These are phyloP conservation scores for Pichia sp. DNA, from an alignment of 1,139 yeast genomes.

Conservation along the genomic window DNA sequence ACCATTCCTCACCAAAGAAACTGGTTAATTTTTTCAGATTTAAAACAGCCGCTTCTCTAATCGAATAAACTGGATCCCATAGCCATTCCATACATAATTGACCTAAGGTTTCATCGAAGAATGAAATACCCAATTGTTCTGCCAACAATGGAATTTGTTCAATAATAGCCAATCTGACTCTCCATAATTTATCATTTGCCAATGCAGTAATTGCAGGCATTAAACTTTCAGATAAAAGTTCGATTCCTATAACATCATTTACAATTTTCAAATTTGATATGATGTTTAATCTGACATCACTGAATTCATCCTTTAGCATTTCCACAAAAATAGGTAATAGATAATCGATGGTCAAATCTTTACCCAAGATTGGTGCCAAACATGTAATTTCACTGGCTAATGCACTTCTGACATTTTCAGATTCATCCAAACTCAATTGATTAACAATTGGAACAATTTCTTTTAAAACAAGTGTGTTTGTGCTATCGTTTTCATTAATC, in stretches of 20 bases:
- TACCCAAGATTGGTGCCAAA: conserved; percentile 79
- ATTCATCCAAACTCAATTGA: conserved; percentile 80
- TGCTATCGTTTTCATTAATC: conserved; percentile 31
- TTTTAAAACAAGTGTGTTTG: conserved; percentile 48
- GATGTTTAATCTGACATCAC: conserved; percentile 91
- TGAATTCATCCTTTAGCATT: conserved; percentile 95
- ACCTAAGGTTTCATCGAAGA: conserved; percentile 87
- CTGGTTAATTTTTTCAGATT: conserved; percentile 73
- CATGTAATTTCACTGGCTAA: conserved; percentile 84
- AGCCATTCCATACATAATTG: conserved; percentile 92
- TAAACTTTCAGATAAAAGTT: conserved; percentile 73
- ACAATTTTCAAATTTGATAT: conserved; percentile 88
- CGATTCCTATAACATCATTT: conserved; percentile 91
- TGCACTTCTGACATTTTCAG: conserved; percentile 89
- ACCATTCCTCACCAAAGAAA: conserved; percentile 94
- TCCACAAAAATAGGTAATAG: conserved; percentile 82
- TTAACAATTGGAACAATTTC: conserved; percentile 81
- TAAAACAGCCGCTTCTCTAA: conserved; percentile 90
- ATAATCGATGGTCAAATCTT: conserved; percentile 74
- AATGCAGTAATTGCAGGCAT: conserved; percentile 94
- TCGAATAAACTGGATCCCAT: conserved; percentile 96
- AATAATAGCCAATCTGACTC: conserved; percentile 93
- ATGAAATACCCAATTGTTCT: conserved; percentile 88
- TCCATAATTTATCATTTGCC: conserved; percentile 96
- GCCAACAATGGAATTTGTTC: conserved; percentile 95